Evolutionary conservation across 257 asterid species (phyloP).

Genomic region (Solanum piurae): DNA sequence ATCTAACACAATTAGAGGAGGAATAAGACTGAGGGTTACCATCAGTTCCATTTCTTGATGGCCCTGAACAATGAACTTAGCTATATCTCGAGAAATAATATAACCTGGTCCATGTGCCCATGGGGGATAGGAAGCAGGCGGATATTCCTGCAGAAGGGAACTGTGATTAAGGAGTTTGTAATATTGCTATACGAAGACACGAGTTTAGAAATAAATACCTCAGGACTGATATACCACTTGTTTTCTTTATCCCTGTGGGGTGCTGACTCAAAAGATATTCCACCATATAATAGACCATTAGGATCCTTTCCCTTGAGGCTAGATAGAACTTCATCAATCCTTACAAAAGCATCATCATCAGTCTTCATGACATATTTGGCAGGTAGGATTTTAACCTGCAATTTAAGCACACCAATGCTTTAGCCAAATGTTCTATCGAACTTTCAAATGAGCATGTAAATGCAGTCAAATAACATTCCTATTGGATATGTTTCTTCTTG

Average conservation of each 20-base stretch:
- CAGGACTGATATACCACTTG: constrained; percentile 82
- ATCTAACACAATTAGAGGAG: background rate
- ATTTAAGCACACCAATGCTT: background rate
- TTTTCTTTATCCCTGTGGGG: constrained; percentile 83
- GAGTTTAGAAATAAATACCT: constrained; percentile 29
- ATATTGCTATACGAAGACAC: background rate
- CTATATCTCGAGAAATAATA: constrained; percentile 69
- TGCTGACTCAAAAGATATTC: constrained; percentile 61
- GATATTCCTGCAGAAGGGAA: constrained; percentile 65
- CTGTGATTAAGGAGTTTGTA: background rate
- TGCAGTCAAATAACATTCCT: background rate
- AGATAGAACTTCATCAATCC: constrained; percentile 71
- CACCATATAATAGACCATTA: constrained; percentile 57
- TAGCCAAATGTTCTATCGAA: background rate
- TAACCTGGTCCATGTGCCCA: constrained; percentile 99
- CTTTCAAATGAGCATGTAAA: background rate
- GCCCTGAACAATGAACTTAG: constrained; percentile 68
- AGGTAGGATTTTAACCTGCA: constrained; percentile 56
- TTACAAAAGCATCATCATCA: constrained; percentile 94
- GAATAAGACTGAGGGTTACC: constrained; percentile 24
- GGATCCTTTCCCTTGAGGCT: constrained; percentile 49
- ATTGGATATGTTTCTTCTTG: background rate
- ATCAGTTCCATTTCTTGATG: constrained; percentile 55
- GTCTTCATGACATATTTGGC: constrained; percentile 88
- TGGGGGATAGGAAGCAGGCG: constrained; percentile 72